Evolutionary conservation across 129 eudicot genomes (phyloP), one percentile per base, ranked within the genome.

Genomic region (Saussurea involucrata): DNA sequence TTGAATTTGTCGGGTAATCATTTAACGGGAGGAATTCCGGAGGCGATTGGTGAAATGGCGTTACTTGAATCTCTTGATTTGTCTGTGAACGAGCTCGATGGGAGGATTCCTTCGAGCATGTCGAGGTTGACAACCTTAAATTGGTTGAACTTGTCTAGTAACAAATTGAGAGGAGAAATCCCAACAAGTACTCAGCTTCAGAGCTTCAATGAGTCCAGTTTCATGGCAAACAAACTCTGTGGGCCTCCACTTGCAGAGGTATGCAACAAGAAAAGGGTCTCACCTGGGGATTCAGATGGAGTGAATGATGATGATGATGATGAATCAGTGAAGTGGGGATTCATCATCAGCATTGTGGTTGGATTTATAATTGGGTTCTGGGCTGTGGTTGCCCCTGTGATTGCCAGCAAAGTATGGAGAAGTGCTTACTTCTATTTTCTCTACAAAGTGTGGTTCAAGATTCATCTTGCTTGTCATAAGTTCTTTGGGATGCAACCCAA

Each of bases 1-100:
- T 20, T 85, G 70, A 85, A 85, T 75, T 25, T 85, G 66, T 81
- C 85, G 2, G 49, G 49, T 25, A 85, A 85, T 64, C 36, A 42
- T 31, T 32, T 85, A 66, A 81, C 80, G 0, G 88, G 88, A 85
- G 31, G 28, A 5, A 85, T 85, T 18, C 85, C 88, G 5, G 64
- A 66, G 42, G 60, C 24, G 74, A 76, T 85, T 1, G 77, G 66
- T 1, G 28, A 76, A 67, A 76, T 44, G 85, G 29, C 32, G 15
- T 33, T 7, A 8, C 77, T 85, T 57, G 88, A 85, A 77, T 76
- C 88, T 8, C 74, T 85, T 10, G 88, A 85, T 75, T 36, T 81
- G 46, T 85, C 88, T 0, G 17, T 20, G 15, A 85, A 85, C 73
- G 44, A 58, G 32, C 85, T 85, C 31, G 25, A 60, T 0, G 88